Conservation (phyloP, 129 eudicot genomes). For the Tagetes patula region DNA sequence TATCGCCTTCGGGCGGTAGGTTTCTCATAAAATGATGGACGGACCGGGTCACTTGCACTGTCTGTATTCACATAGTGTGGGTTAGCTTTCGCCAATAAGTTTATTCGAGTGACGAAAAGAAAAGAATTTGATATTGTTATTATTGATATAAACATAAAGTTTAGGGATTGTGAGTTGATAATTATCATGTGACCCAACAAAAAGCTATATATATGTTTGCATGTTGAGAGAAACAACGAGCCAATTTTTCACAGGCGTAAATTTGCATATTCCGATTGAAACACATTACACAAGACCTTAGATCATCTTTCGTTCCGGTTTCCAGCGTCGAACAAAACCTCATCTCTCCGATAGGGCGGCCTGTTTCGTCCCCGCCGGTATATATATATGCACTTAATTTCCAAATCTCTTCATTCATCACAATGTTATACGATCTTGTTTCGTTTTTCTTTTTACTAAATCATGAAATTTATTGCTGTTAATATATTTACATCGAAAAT, state of each 20-base stretch:
- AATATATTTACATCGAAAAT: no score
- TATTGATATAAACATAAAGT: no score
- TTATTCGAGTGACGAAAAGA: no score
- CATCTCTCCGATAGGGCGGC: slow-evolving; percentile 43
- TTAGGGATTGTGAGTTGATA: not conserved
- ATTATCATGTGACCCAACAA: slow-evolving; percentile 1
- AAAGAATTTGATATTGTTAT: no score
- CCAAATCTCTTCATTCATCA: not conserved
- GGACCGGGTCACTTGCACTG: no score
- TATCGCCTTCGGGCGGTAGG: no score
- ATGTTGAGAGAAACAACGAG: not conserved
- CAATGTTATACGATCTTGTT: not conserved
- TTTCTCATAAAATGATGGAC: no score
- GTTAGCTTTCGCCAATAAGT: no score
- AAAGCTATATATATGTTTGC: slow-evolving; percentile 14
- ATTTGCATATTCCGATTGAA: slow-evolving; percentile 18
- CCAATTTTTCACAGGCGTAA: slow-evolving; percentile 24
- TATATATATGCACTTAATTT: slow-evolving; percentile 12
- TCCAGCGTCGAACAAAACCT: slow-evolving; percentile 20
- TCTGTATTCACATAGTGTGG: no score
- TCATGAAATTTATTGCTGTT: no score
- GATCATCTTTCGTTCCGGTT: slow-evolving; percentile 19
- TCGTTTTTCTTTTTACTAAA: no score
- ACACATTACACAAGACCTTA: slow-evolving; percentile 25
- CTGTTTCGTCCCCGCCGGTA: slow-evolving; percentile 41